phyloP scores from a whole-genome alignment of 192 early-diverging fungal species.

The Paraglomus brasilianum region DNA sequence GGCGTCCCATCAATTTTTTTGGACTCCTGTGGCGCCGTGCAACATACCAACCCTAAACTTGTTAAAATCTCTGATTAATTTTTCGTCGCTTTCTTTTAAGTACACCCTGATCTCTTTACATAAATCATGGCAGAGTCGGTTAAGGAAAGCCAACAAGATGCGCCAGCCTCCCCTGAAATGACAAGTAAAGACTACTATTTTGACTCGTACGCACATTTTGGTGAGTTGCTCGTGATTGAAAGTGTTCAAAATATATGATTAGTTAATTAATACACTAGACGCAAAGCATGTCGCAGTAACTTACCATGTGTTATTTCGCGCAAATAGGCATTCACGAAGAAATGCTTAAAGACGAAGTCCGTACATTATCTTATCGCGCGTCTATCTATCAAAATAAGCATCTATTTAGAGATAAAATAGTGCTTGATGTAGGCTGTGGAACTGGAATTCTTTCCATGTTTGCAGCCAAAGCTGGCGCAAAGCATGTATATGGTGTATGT shows the following conservation, averaged over 20 bases:
- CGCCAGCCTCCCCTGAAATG: conserved; percentile 8
- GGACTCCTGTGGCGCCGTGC: no score
- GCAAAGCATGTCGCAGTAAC: not conserved
- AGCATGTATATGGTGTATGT: conserved; percentile 52
- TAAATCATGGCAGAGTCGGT: no score
- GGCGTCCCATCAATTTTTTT: no score
- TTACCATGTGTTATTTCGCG: not conserved
- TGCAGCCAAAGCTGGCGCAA: conserved; percentile 83
- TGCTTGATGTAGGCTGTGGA: conserved; percentile 88
- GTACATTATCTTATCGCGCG: conserved; percentile 79
- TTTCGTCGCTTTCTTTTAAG: no score
- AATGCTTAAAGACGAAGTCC: conserved; percentile 83
- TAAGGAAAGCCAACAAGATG: no score
- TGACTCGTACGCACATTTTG: conserved; percentile 99
- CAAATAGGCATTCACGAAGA: conserved; percentile 41
- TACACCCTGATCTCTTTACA: no score
- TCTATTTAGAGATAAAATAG: conserved; percentile 82
- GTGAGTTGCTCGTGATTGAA: conserved; percentile 43
- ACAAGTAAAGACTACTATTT: conserved; percentile 89
- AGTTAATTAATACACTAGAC: not conserved
- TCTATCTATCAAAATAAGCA: conserved; percentile 83
- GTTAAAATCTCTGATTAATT: no score
- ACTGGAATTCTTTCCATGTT: conserved; percentile 94
- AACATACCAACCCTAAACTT: no score
- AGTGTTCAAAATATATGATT: not conserved